Percentiles rank a stretch among this genome's conserved stretches.
phyloP scores from a whole-genome alignment of 208 protist species.

The Perkinsela sp. region DNA sequence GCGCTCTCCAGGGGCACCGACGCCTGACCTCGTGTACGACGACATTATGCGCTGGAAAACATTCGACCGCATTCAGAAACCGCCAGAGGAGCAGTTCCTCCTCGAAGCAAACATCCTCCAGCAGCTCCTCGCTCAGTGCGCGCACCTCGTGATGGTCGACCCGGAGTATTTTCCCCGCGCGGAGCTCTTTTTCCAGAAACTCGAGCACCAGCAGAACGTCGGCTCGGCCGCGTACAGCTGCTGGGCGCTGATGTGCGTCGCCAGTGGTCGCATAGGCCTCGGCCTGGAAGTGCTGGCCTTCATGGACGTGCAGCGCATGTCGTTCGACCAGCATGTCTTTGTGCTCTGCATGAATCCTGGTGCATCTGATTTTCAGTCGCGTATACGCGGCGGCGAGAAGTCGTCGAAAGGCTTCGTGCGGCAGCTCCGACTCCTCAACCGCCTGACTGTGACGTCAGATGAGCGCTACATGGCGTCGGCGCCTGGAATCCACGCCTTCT shows the following conservation, averaged over 20 bases:
- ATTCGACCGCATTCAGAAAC: conserved; percentile 29
- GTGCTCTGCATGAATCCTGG: conserved; percentile 35
- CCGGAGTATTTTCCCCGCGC: conserved; percentile 30
- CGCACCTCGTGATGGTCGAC: conserved; percentile 30
- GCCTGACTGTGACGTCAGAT: conserved; percentile 7
- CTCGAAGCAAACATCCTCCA: conserved; percentile 14
- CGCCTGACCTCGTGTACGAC: conserved; percentile 53
- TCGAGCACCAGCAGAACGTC: conserved; percentile 37
- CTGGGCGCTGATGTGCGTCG: conserved; percentile 29
- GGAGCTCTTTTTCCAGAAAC: conserved; percentile 17
- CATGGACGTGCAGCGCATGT: conserved; percentile 16
- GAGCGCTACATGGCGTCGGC: neutral
- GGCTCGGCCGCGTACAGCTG: conserved; percentile 18
- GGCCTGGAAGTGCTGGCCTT: conserved; percentile 15
- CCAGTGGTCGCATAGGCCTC: conserved; percentile 17
- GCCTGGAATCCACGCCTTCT: conserved; percentile 37
- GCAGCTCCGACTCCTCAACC: conserved; percentile 22
- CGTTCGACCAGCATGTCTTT: conserved; percentile 32
- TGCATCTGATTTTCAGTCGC: conserved; percentile 12
- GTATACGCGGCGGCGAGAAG: conserved; percentile 8
- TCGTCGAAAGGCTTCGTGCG: conserved; percentile 23
- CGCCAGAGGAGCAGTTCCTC: conserved; percentile 46
- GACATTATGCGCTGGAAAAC: conserved; percentile 47
- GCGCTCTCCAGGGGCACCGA: conserved; percentile 19
- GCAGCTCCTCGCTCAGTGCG: conserved; percentile 21